These are phyloP conservation scores for Fusarium sp. DNA, from an alignment of 2,329 filamentous ascomycete species.

Conservation along the genomic window DNA sequence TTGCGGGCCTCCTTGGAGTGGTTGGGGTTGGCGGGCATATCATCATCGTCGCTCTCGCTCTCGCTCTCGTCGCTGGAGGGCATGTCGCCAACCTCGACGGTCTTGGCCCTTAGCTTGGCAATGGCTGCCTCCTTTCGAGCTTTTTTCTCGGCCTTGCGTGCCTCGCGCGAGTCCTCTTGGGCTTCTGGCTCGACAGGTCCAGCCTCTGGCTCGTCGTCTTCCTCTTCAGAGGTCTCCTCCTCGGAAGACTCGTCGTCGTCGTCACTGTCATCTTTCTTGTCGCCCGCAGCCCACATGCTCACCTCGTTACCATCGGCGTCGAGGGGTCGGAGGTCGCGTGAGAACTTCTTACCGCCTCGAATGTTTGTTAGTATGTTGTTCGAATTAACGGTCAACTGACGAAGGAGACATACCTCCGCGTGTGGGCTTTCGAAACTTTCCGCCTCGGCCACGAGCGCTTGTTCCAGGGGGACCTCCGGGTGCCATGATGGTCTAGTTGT, in stretches of 20 bases:
- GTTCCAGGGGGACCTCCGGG: conserved; percentile 56
- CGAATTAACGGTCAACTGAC: neutral
- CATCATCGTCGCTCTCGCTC: conserved; percentile 68
- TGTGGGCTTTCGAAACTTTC: conserved; percentile 94
- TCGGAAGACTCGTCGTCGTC: conserved; percentile 66
- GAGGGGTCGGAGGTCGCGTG: conserved; percentile 86
- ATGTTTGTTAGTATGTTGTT: neutral
- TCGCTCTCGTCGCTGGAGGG: conserved; percentile 79
- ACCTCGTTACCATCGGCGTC: conserved; percentile 91
- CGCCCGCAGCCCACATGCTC: conserved; percentile 84
- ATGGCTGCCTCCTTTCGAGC: conserved; percentile 92
- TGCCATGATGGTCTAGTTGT: conserved; percentile 58
- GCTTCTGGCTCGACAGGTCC: conserved; percentile 57
- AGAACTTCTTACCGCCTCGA: conserved; percentile 93
- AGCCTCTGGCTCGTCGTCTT: conserved; percentile 63
- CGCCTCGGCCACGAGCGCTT: conserved; percentile 80
- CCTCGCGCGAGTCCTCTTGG: conserved; percentile 76
- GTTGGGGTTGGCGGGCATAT: conserved; percentile 91
- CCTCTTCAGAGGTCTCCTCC: conserved; percentile 65
- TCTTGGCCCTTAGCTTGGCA: conserved; percentile 76
- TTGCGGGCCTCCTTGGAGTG: conserved; percentile 81
- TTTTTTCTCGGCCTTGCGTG: conserved; percentile 88
- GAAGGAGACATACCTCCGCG: conserved; percentile 77
- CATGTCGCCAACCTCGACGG: conserved; percentile 86
- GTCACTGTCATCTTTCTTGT: conserved; percentile 63